Percentiles rank a stretch among this genome's conserved stretches.
These are phyloP conservation scores for Boeremia lycopersici DNA, from an alignment of 2,329 filamentous ascomycete genomes.

Conservation along the genomic window DNA sequence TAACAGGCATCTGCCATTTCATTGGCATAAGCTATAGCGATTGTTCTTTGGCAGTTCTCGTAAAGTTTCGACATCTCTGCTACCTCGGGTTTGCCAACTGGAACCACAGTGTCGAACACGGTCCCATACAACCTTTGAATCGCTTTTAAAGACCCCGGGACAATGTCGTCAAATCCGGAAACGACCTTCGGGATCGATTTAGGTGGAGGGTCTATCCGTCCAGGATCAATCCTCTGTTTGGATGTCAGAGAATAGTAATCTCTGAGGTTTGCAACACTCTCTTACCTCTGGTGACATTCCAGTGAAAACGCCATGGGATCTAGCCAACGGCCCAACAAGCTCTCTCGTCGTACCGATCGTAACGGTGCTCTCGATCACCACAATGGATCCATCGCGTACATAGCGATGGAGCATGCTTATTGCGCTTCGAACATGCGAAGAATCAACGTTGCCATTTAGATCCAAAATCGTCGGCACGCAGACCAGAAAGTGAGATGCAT, in stretches of 20 bases:
- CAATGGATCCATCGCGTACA: constrained; percentile 53
- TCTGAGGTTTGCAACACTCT: background rate
- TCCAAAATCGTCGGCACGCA: constrained; percentile 60
- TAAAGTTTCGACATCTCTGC: constrained; percentile 66
- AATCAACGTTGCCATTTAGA: constrained; percentile 56
- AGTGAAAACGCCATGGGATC: constrained; percentile 6
- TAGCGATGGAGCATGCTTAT: constrained; percentile 51
- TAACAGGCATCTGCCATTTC: constrained; percentile 62
- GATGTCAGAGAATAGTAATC: background rate
- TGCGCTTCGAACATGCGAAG: constrained; percentile 55
- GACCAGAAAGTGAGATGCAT: constrained; percentile 60
- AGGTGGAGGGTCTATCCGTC: constrained; percentile 47
- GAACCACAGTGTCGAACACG: constrained; percentile 57
- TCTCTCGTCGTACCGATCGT: constrained; percentile 61
- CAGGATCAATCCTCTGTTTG: constrained; percentile 53
- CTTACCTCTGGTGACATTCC: constrained; percentile 1
- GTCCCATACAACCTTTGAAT: constrained; percentile 55
- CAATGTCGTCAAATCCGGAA: constrained; percentile 53
- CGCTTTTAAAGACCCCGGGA: constrained; percentile 46
- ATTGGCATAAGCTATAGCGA: constrained; percentile 61
- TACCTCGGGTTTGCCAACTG: constrained; percentile 60
- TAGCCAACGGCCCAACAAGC: constrained; percentile 55
- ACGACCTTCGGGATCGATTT: constrained; percentile 60
- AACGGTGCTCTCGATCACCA: constrained; percentile 62
- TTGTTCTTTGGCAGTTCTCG: constrained; percentile 64